Percentiles rank a stretch among this genome's conserved stretches.
phyloP scores from a whole-genome alignment of 129 eudicot genomes.

The Saposhnikovia divaricata region DNA sequence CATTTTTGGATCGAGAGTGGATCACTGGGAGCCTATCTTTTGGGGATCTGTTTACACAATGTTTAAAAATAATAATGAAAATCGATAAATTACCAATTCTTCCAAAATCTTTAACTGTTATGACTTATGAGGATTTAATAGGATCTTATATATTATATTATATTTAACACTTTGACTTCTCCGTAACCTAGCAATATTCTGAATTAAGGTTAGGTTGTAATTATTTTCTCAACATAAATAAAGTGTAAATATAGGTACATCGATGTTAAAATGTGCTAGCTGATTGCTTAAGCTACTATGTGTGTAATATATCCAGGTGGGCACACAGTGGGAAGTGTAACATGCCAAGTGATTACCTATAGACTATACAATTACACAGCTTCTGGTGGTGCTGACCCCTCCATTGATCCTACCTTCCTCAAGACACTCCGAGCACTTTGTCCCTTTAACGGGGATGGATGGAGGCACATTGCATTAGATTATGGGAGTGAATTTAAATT shows the following conservation, averaged over 20 bases:
- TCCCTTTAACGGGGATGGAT: constrained; percentile 40
- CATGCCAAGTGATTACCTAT: constrained; percentile 50
- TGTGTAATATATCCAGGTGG: constrained; percentile 36
- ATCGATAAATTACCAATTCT: too few species aligned
- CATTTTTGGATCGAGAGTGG: too few species aligned
- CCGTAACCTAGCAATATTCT: background rate
- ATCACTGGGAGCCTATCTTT: too few species aligned
- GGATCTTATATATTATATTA: too few species aligned
- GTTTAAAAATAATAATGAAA: too few species aligned
- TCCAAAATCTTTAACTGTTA: too few species aligned
- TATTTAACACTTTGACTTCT: too few species aligned
- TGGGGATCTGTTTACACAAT: too few species aligned
- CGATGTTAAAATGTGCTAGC: background rate
- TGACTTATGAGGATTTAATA: too few species aligned
- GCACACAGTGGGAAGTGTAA: constrained; percentile 70
- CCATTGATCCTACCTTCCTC: constrained; percentile 41
- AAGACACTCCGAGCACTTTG: constrained; percentile 49
- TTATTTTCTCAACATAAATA: background rate
- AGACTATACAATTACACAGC: constrained; percentile 59
- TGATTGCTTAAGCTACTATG: background rate
- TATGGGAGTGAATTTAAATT: constrained; percentile 40
- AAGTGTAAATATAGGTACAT: background rate
- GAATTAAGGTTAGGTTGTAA: background rate
- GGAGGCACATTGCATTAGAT: constrained; percentile 43
- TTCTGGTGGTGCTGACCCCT: constrained; percentile 47